phyloP scores from a whole-genome alignment of 495 filamentous ascomycete species.

The Geoglossum glabrum region DNA sequence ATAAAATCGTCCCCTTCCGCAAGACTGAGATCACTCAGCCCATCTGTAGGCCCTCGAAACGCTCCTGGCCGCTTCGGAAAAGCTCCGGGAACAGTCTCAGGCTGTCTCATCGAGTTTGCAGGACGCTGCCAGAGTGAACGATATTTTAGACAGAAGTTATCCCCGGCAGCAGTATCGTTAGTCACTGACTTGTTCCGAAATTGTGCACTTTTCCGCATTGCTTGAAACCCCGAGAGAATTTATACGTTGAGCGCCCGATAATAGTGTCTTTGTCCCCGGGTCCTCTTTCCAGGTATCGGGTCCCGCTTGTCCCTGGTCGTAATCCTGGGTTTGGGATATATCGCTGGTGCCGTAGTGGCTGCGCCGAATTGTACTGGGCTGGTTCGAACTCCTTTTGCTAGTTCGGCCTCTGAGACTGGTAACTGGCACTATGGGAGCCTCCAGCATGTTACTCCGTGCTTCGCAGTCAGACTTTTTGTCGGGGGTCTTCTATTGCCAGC shows the following conservation, averaged over 20 bases:
- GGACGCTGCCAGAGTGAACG: neutral
- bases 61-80: neutral
- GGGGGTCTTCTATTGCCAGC: too few relatives aligned
- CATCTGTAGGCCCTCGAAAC: neutral
- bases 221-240: neutral
- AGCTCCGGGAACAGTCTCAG: neutral
- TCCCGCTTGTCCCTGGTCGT: neutral
- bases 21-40: neutral
- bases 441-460: too few relatives aligned
- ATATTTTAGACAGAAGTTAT: neutral
- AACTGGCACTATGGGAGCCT: neutral
- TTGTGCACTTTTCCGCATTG: neutral
- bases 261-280: neutral
- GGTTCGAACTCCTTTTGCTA: neutral
- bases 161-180: neutral
- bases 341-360: too few relatives aligned
- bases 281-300: neutral
- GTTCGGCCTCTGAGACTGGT: neutral
- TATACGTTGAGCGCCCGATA: neutral
- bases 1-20: neutral
- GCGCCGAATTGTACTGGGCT: too few relatives aligned
- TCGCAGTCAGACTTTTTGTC: too few relatives aligned
- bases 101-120: neutral
- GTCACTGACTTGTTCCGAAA: neutral
- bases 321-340: neutral